These are phyloP conservation scores for Penicillium salamii DNA, from an alignment of 495 filamentous ascomycete genomes.

Conservation along the genomic window DNA sequence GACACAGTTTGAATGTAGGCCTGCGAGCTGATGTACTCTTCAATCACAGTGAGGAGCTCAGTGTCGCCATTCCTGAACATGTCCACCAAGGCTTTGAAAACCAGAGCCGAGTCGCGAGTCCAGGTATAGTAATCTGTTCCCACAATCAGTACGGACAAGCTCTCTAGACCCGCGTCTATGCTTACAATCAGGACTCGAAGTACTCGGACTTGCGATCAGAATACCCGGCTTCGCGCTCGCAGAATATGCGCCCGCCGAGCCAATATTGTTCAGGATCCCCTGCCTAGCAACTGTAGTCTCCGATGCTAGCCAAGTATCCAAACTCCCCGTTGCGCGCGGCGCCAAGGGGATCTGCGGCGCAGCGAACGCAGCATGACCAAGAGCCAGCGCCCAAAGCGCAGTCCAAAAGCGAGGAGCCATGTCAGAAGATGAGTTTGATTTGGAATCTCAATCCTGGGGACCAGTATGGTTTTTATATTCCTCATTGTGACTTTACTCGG, in stretches of 20 bases:
- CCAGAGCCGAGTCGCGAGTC: slow-evolving; percentile 69
- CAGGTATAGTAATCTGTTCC: slow-evolving; percentile 56
- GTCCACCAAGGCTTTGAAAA: slow-evolving; percentile 59
- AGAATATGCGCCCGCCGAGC: slow-evolving; percentile 47
- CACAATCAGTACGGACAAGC: slow-evolving; percentile 15
- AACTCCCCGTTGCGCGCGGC: slow-evolving; percentile 17
- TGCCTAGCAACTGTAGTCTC: slow-evolving; percentile 50
- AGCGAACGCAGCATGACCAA: slow-evolving; percentile 21
- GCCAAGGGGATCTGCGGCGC: slow-evolving; percentile 14
- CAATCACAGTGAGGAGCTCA: slow-evolving; percentile 51
- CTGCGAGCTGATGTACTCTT: slow-evolving; percentile 55
- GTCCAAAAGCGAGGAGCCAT: slow-evolving; percentile 24
- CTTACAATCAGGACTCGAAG: slow-evolving; percentile 58
- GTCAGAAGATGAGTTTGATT: not conserved
- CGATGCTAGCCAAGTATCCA: slow-evolving; percentile 50
- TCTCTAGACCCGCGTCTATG: slow-evolving; percentile 33
- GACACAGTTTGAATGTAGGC: slow-evolving; percentile 59
- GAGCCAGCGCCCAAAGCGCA: slow-evolving; percentile 24
- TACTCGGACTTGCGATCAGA: slow-evolving; percentile 62
- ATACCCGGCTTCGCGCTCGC: slow-evolving; percentile 47
- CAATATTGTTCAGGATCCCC: slow-evolving; percentile 60
- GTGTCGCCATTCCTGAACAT: slow-evolving; percentile 54
- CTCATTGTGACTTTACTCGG: not conserved
- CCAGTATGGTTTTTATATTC: not conserved
- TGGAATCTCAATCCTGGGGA: not conserved